These are phyloP conservation scores for Yarrowia hollandica DNA, from an alignment of 805 yeast genomes.

Conservation along the genomic window DNA sequence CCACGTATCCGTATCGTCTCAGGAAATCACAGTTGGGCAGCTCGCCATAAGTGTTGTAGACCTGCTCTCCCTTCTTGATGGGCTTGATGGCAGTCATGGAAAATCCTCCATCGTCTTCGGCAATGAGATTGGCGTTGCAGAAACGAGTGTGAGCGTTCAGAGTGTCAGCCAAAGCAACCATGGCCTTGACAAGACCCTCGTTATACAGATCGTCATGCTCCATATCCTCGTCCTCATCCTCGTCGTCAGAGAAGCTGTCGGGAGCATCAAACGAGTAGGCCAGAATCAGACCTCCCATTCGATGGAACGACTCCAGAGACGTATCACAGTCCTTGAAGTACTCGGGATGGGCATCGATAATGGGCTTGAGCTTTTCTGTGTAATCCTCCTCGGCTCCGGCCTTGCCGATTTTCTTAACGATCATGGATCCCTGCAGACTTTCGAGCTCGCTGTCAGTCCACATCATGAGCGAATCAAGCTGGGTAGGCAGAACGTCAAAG, in stretches of 20 bases:
- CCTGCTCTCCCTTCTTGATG: slow-evolving; percentile 67
- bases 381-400: slow-evolving; percentile 65
- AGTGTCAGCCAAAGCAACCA: slow-evolving; percentile 93
- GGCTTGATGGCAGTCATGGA: slow-evolving; percentile 69
- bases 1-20: slow-evolving; percentile 90
- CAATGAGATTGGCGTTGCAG: slow-evolving; percentile 72
- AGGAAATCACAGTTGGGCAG: slow-evolving; percentile 88
- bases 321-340: slow-evolving; percentile 38
- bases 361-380: slow-evolving; percentile 49
- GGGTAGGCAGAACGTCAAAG: slow-evolving; percentile 65
- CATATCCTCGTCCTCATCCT: slow-evolving; percentile 36
- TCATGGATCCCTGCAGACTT: slow-evolving; percentile 65
- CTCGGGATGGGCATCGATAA: slow-evolving; percentile 37
- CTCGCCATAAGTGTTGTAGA: slow-evolving; percentile 87
- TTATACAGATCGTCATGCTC: slow-evolving; percentile 44
- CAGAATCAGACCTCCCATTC: slow-evolving; percentile 78
- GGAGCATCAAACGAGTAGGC: slow-evolving; percentile 79
- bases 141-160: slow-evolving; percentile 79
- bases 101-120: slow-evolving; percentile 45
- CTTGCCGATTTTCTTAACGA: slow-evolving; percentile 69
- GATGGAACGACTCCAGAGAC: slow-evolving; percentile 60
- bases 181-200: slow-evolving; percentile 59
- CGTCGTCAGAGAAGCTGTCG: slow-evolving; percentile 30
- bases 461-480: slow-evolving; percentile 69
- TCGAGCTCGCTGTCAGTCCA: slow-evolving; percentile 69